Base-by-base conservation (phyloP, 2,329 filamentous ascomycete species). In the Gaeumannomyces sp. region DNA sequence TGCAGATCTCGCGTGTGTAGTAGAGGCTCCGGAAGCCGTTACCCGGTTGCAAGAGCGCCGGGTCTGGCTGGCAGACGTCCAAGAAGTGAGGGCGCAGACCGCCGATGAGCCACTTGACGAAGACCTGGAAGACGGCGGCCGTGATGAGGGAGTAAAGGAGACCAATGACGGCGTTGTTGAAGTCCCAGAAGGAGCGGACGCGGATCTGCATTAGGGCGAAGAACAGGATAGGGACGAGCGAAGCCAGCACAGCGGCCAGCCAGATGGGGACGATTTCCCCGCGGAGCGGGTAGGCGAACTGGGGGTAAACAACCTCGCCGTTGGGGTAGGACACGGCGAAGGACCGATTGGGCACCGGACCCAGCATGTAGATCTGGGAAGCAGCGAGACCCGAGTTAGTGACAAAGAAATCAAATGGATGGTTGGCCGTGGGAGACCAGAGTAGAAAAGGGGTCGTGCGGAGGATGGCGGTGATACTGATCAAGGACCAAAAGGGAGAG, bases 41-140 rank as follows among this genome's bases (percentile, higher is more conserved):
- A 70, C 2, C 76, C 78, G 0, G 73, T 71, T 27, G 74, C 73
- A 7, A 70, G 69, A 7, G 79, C 80, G 59, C 80, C 81, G 75
- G 70, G 65, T 81, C 81, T 0, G 88, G 89, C 73, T 88, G 83
- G 70, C 89, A 92, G 64, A 90, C 88, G 28, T 80, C 81, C 27
- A 92, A 80, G 77, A 91, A 92, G 73, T 91, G 86, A 1, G 89
- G 89, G n/a, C 88, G 83, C 27, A 89, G 77, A 19, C 89, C 89
- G 19, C 89, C 89, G 67, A 92, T 90, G 58, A 92, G 82, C 83
- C 84, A 89, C 76, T 92, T 92, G 73, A 92, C 71, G 71, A 91
- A 88, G 69, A 92, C 89, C 71, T 92, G 89, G 77, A 92, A 91
- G 62, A 92, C 85, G n/a, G 88, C 86, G 4, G 87, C 87, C 7